These are phyloP conservation scores for Saccharomyces paradoxus DNA, from an alignment of 805 yeast genomes.

Conservation along the genomic window DNA sequence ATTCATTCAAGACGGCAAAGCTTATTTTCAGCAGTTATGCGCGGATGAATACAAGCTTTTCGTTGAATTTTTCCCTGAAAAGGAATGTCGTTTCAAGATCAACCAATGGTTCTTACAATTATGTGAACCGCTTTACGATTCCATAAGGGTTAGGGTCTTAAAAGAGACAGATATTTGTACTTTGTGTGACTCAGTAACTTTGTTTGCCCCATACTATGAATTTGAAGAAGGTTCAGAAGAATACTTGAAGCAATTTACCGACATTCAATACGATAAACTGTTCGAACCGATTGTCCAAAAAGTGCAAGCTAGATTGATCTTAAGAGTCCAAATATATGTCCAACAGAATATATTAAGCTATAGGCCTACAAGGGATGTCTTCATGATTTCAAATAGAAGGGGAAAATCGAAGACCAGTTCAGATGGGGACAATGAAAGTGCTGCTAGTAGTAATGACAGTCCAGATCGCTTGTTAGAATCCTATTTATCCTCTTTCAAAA, in stretches of 20 bases:
- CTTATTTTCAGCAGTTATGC: constrained; percentile 51
- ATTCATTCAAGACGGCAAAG: constrained; percentile 52
- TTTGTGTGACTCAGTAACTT: constrained; percentile 67
- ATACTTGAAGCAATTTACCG: constrained; percentile 24
- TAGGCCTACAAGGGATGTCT: constrained; percentile 59
- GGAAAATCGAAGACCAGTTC: background rate
- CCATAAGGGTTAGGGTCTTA: constrained; percentile 55
- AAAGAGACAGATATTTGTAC: constrained; percentile 60
- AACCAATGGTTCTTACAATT: constrained; percentile 54
- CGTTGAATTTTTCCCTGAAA: constrained; percentile 40
- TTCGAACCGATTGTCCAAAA: constrained; percentile 68
- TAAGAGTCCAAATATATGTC: constrained; percentile 65
- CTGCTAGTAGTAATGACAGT: constrained; percentile 8
- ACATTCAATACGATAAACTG: constrained; percentile 45
- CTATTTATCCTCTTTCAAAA: constrained; percentile 5
- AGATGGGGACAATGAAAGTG: constrained; percentile 1
- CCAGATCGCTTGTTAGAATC: constrained; percentile 10
- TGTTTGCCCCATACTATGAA: constrained; percentile 61
- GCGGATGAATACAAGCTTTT: constrained; percentile 57
- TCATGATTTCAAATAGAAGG: constrained; percentile 46
- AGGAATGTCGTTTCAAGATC: constrained; percentile 33
- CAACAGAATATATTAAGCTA: constrained; percentile 62
- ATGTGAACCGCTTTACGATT: constrained; percentile 72
- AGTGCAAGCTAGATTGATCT: constrained; percentile 71
- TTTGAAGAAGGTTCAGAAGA: constrained; percentile 42